phyloP scores from a whole-genome alignment of 768 basidiomycete genomes.

The Hericium coralloides region DNA sequence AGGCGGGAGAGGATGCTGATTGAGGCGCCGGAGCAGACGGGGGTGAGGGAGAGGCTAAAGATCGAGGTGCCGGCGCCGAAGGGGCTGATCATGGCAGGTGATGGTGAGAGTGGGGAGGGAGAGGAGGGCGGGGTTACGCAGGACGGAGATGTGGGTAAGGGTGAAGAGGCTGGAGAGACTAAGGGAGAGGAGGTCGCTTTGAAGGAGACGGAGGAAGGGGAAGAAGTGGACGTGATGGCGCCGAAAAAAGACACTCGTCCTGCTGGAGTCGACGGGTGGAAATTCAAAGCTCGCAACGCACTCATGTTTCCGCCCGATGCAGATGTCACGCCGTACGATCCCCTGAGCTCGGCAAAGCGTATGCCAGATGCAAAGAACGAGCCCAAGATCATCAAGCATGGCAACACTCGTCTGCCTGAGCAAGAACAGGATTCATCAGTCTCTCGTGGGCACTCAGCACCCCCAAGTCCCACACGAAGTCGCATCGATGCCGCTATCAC shows the following conservation, averaged over 20 bases:
- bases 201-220: conserved; percentile 12
- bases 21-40: conserved; percentile 37
- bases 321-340: conserved; percentile 71
- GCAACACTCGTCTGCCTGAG: conserved; percentile 73
- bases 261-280: conserved; percentile 75
- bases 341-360: conserved; percentile 22
- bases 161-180: conserved; percentile 17
- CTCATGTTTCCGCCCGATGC: conserved; percentile 95
- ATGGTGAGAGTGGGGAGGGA: conserved; percentile 9
- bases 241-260: conserved; percentile 63
- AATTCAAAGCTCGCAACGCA: conserved; percentile 85
- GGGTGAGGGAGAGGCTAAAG: conserved; percentile 57
- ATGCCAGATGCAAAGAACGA: conserved; percentile 28
- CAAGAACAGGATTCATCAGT: conserved; percentile 45
- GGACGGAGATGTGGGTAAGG: conserved; percentile 23
- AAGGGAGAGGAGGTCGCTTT: conserved; percentile 17
- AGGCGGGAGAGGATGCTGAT: conserved; percentile 63
- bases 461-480: conserved; percentile 86
- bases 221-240: conserved; percentile 66
- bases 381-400: conserved; percentile 63
- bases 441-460: conserved; percentile 40
- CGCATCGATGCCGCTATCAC: conserved; percentile 87
- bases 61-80: conserved; percentile 52
- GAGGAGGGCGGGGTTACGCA: conserved; percentile 1
- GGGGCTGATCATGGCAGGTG: conserved; percentile 40